phyloP scores from a whole-genome alignment of 768 basidiomycete species.

The Kwoniella sp. region DNA sequence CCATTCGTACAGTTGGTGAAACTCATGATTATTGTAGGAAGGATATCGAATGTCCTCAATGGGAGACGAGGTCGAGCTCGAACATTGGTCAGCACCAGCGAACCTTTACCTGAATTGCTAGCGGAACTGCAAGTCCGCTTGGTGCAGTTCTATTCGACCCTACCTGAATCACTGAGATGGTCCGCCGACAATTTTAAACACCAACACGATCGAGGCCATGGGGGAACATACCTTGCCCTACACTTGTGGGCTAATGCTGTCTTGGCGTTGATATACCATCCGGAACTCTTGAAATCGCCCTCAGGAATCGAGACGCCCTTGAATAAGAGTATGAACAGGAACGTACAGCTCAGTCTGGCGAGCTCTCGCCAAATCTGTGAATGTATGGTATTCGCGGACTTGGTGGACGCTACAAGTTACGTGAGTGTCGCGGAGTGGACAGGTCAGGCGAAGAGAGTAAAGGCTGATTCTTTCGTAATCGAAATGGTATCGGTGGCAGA shows the following conservation, averaged over 20 bases:
- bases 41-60: conserved; percentile 52
- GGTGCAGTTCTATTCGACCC: conserved; percentile 42
- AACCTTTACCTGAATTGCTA: conserved; percentile 40
- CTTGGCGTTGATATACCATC: conserved; percentile 51
- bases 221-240: conserved; percentile 38
- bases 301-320: conserved; percentile 52
- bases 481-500: no score
- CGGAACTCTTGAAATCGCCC: conserved; percentile 48
- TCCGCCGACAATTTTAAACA: conserved; percentile 51
- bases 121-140: conserved; percentile 48
- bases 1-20: conserved; percentile 52
- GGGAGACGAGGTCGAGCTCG: conserved; percentile 45
- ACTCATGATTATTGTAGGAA: conserved; percentile 53
- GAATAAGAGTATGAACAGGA: conserved; percentile 45
- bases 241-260: conserved; percentile 52
- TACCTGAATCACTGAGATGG: conserved; percentile 50
- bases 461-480: no score
- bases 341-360: conserved; percentile 45
- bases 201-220: conserved; percentile 43
- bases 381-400: conserved; percentile 52
- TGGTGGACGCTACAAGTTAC: conserved; percentile 36
- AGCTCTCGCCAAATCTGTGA: conserved; percentile 51
- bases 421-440: conserved; percentile 12
- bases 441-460: neutral
- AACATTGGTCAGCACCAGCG: conserved; percentile 41